Evolutionary conservation across 148 eudicot genomes (phyloP), one percentile per base, ranked within the genome.

Genomic region (Salicornia ramosissima): DNA sequence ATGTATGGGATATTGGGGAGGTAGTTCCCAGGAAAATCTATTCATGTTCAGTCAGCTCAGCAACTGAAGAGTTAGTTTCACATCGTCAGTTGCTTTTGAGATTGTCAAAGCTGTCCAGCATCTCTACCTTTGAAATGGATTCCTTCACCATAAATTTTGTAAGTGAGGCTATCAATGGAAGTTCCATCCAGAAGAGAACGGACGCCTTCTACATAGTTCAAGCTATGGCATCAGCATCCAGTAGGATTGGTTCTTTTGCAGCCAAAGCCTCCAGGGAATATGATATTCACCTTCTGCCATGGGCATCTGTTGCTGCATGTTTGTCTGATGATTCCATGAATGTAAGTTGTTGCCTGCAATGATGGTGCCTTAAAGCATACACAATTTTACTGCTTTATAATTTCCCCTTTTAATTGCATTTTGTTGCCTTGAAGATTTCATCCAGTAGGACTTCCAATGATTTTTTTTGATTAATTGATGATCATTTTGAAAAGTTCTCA

Each of bases 271-370:
- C 91, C 13, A 87, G 79, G 70, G 91, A 94, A 74, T 91, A 86
- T 80, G 97, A 91, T 77, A 87, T 90, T 74, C 97, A 89, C 68
- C 87, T 94, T 64, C 78, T 94, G 71, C 99, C 99, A 21, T 94
- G 99, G 99, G 96, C 91, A 65, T 87, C 99, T 26, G 89, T 94
- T 70, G 99, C 99, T 49, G 99, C 92, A 55, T 87, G 96, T 84
- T 77, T 94, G 51, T 94, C 99, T 63, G 83, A 80, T 75, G 81
- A 83, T 77, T 73, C 81, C 49, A 29, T 53, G n/a, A 70, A 78
- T 63, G 81, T 78, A 65, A 73, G 81, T 74, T 56, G 47, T 22
- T 47, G 13, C 62, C 49, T 67, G 14, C 64, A 60, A 33, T 58
- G 21, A 24, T 67, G 42, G 13, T 42, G 5, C 25, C 34, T 55